phyloP scores from a whole-genome alignment of 371 early-diverging fungal species.

The Apophysomyces variabilis region DNA sequence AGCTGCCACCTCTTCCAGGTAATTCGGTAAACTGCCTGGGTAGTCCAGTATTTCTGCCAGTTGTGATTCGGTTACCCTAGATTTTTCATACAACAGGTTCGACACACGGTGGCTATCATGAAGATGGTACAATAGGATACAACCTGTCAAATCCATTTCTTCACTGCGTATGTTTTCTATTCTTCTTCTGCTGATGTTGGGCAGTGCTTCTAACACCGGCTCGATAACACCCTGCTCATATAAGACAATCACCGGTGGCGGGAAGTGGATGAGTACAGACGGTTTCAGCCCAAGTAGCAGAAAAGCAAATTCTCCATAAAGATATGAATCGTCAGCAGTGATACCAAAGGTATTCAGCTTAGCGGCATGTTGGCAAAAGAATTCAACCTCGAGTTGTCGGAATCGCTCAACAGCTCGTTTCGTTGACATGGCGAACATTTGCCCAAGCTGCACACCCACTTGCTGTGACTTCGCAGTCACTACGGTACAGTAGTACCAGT shows the following conservation, averaged over 20 bases:
- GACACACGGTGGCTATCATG: slow-evolving; percentile 21
- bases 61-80: slow-evolving; percentile 35
- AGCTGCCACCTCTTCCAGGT: slow-evolving; percentile 36
- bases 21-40: slow-evolving; percentile 61
- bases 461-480: no score
- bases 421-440: neutral
- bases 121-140: slow-evolving; percentile 10
- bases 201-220: slow-evolving; percentile 37
- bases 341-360: neutral
- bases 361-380: neutral
- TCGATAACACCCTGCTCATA: slow-evolving; percentile 40
- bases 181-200: neutral
- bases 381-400: neutral
- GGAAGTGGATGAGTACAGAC: slow-evolving; percentile 58
- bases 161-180: slow-evolving; percentile 5
- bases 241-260: slow-evolving; percentile 27
- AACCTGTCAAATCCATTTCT: slow-evolving; percentile 26
- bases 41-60: slow-evolving; percentile 61
- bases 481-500: no score
- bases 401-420: neutral
- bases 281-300: slow-evolving; percentile 65
- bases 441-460: no score
- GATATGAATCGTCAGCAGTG: slow-evolving; percentile 36
- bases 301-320: slow-evolving; percentile 71
- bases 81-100: slow-evolving; percentile 16